These are phyloP conservation scores for Tylopilus intermedius DNA, from an alignment of 768 basidiomycete species.

Conservation along the genomic window DNA sequence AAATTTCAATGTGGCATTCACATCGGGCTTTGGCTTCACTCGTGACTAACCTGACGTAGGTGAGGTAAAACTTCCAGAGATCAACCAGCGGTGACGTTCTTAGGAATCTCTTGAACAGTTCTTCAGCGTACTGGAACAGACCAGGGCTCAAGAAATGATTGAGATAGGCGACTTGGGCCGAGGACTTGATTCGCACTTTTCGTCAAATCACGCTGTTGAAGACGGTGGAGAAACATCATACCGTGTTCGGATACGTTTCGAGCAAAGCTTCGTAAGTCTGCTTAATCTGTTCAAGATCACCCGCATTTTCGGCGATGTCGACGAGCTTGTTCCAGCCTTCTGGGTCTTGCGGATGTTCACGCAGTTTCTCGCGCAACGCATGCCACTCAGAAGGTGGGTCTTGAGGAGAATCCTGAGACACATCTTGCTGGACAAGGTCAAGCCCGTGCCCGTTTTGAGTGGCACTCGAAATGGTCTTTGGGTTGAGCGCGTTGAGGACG, in stretches of 20 bases:
- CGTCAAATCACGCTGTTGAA: slow-evolving; percentile 24
- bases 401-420: slow-evolving; percentile 20
- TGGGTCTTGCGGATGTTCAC: slow-evolving; percentile 68
- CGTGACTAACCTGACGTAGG: slow-evolving; percentile 76
- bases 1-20: slow-evolving; percentile 10
- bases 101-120: slow-evolving; percentile 84
- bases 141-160: slow-evolving; percentile 65
- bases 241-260: slow-evolving; percentile 86
- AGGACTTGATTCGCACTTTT: slow-evolving; percentile 46
- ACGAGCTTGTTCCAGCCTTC: slow-evolving; percentile 76
- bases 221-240: slow-evolving; percentile 43
- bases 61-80: slow-evolving; percentile 89
- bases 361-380: slow-evolving; percentile 51
- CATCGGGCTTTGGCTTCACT: slow-evolving; percentile 7
- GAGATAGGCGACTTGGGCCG: slow-evolving; percentile 82
- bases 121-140: slow-evolving; percentile 73
- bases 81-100: slow-evolving; percentile 83
- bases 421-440: slow-evolving; percentile 21
- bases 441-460: slow-evolving; percentile 28
- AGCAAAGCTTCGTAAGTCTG: slow-evolving; percentile 79
- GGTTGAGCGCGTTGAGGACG: slow-evolving; percentile 33
- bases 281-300: slow-evolving; percentile 76
- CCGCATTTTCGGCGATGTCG: slow-evolving; percentile 67
- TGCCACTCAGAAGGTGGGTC: slow-evolving; percentile 64
- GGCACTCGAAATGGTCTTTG: slow-evolving; percentile 19